A percentile compares a stretch with the other conserved stretches of the same genome.
Evolutionary conservation across 78 protist genomes (phyloP).

Genomic region (Mantamonas sphyraenae): DNA sequence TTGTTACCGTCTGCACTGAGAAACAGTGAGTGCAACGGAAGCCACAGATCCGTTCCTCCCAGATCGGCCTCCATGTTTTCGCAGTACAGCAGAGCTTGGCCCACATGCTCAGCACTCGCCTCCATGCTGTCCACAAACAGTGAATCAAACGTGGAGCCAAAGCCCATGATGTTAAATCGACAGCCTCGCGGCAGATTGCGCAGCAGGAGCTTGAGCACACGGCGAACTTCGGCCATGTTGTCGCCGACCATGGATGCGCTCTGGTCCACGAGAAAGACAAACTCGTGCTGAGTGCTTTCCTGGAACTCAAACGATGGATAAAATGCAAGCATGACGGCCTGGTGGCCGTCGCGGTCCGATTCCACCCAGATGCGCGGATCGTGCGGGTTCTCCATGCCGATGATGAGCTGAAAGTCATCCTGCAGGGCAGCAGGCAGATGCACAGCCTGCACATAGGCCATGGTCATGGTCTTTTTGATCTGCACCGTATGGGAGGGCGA

Average conservation of each 20-base stretch:
- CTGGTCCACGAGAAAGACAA: constrained; percentile 48
- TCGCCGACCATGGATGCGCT: constrained; percentile 57
- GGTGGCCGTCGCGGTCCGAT: constrained; percentile 20
- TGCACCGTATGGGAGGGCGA: constrained; percentile 12
- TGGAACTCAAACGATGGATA: constrained; percentile 49
- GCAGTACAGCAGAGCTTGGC: constrained; percentile 33
- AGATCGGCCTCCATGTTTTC: constrained; percentile 19
- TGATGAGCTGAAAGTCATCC: constrained; percentile 44
- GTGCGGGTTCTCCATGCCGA: constrained; percentile 29
- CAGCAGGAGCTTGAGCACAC: constrained; percentile 19
- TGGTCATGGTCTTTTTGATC: constrained; percentile 30
- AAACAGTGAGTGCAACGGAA: constrained; percentile 28
- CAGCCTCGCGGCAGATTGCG: constrained; percentile 15
- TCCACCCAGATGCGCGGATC: constrained; percentile 12
- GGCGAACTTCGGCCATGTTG: constrained; percentile 23
- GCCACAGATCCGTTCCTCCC: constrained; percentile 47
- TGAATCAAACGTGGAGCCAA: constrained; percentile 42
- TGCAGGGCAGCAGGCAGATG: background rate
- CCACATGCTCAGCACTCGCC: constrained; percentile 15
- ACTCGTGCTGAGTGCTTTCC: background rate
- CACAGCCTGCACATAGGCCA: constrained; percentile 23
- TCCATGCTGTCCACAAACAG: constrained; percentile 27
- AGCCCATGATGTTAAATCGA: constrained; percentile 42
- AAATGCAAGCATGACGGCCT: constrained; percentile 45
- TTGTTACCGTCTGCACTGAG: constrained; percentile 7